These are phyloP conservation scores for Phytophthora syringae DNA, from an alignment of 352 stramenopile genomes.

Conservation along the genomic window DNA sequence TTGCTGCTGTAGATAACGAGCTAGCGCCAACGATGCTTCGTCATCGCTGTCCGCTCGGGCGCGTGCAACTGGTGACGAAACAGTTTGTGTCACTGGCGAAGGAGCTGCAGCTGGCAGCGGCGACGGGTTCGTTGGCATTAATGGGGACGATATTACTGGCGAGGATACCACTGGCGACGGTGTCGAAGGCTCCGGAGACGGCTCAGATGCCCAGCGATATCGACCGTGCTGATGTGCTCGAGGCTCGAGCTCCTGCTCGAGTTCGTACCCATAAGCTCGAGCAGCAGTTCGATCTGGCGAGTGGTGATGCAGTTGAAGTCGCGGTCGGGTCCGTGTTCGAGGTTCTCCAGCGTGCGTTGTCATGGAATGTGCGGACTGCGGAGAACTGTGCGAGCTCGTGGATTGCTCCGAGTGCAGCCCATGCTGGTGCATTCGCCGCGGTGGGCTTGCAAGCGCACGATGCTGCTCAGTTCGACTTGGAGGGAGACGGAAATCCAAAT, in stretches of 20 bases:
- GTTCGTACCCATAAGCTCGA: slow-evolving; percentile 34
- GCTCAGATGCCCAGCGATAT: slow-evolving; percentile 31
- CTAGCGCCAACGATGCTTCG: slow-evolving; percentile 69
- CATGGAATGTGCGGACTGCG: slow-evolving; percentile 19
- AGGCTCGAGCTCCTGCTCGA: slow-evolving; percentile 39
- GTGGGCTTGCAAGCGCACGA: slow-evolving; percentile 16
- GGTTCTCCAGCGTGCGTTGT: slow-evolving; percentile 19
- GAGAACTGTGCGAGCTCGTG: slow-evolving; percentile 22
- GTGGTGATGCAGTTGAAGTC: slow-evolving; percentile 23
- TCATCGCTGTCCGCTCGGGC: slow-evolving; percentile 43
- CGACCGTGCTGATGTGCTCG: slow-evolving; percentile 27
- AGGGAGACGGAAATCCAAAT: slow-evolving; percentile 48
- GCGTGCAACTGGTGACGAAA: slow-evolving; percentile 27
- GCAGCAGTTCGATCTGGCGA: slow-evolving; percentile 37
- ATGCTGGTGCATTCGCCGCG: slow-evolving; percentile 8
- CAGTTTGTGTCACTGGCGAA: slow-evolving; percentile 10
- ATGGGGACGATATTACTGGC: too few species aligned
- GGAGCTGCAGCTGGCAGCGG: slow-evolving; percentile 23
- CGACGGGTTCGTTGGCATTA: slow-evolving; percentile 23
- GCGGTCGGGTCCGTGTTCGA: slow-evolving; percentile 24
- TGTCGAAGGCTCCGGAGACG: slow-evolving; percentile 15
- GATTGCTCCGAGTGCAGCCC: slow-evolving; percentile 16
- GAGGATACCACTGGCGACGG: slow-evolving; percentile 21
- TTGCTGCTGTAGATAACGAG: slow-evolving; percentile 74
- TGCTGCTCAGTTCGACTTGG: slow-evolving; percentile 12